Evolutionary conservation across 441 rosid species (phyloP), one percentile per base, ranked within the genome.

Genomic region (Bocquillonia castaneifolia): DNA sequence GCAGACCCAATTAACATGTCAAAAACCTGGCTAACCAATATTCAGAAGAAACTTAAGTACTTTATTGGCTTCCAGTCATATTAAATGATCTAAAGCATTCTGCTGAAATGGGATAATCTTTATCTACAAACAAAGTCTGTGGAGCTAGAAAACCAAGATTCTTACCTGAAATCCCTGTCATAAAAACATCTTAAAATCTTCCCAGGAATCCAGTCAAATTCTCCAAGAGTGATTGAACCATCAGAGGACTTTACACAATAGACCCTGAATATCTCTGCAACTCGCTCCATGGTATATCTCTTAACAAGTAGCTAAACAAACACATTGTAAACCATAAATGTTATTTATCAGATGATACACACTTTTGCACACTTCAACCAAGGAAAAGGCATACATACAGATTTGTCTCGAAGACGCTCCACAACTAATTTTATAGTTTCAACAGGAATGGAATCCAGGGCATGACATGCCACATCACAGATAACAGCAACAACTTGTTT

Each of bases 201-300:
- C 77, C 93, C 98, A 72, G 98, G 99, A 78, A 96, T 89, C 99
- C 98, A 96, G 77, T 91, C 94, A 81, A 80, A 91, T 64, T 86
- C 87, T 53, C 80, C 75, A 61, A 69, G 73, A 78, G 62, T 76
- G 58, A 73, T 69, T 72, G 87, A 83, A 47, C 77, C 83, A 59
- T 86, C 86, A 72, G 83, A 71, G 67, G 81, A 81, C 73, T 74
- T 79, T 56, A 69, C 56, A 77, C 96, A 88, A 84, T 82, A 84
- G 54, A 79, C 82, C 76, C 80, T 84, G 85, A 86, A 87, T 73
- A 96, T 77, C 74, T 93, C 98, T 50, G 89, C 90, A 78, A 96
- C 76, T 82, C 92, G 87, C 79, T 96, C 99, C 97, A 93, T 78
- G 17, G 97, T 84, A 81, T 82, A 85, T 67, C 85, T 93, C 75